Percentiles rank a stretch among this genome's conserved stretches.
phyloP scores from a whole-genome alignment of 2,329 filamentous ascomycete genomes.

The Aspergillus flavus region DNA sequence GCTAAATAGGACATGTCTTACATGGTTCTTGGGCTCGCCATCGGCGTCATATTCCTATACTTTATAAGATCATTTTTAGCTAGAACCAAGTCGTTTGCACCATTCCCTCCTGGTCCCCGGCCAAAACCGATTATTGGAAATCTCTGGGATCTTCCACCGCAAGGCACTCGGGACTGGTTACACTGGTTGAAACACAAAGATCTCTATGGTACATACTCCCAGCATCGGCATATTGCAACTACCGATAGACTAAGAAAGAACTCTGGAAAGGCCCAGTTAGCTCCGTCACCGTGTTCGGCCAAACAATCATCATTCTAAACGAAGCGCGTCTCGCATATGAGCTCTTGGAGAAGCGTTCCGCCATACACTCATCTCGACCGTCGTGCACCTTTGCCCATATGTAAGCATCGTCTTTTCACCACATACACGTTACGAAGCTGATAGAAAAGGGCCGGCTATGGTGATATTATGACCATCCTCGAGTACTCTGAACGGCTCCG shows the following conservation, averaged over 20 bases:
- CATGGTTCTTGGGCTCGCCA: neutral
- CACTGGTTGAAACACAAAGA: conserved; percentile 51
- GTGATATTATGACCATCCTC: conserved; percentile 37
- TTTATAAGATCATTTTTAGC: neutral
- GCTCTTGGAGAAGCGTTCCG: conserved; percentile 39
- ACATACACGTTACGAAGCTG: neutral
- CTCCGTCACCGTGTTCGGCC: conserved; percentile 41
- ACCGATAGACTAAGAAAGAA: neutral
- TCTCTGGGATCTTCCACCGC: conserved; percentile 50
- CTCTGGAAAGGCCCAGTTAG: conserved; percentile 36
- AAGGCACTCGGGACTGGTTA: conserved; percentile 40
- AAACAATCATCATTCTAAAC: conserved; percentile 42
- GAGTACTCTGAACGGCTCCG: conserved; percentile 43
- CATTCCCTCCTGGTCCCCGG: conserved; percentile 55
- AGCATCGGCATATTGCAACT: neutral
- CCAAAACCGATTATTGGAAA: conserved; percentile 55
- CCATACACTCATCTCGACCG: conserved; percentile 34
- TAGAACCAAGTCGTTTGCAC: neutral
- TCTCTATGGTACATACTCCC: conserved; percentile 33
- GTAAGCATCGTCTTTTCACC: conserved; percentile 25
- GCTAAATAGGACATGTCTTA: neutral
- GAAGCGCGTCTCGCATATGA: conserved; percentile 35
- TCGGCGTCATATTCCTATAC: neutral
- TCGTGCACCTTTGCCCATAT: conserved; percentile 40
- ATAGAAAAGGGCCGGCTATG: conserved; percentile 41